Conservation (phyloP, 176 grass and related monocot genomes). For the Eragrostis curvula region DNA sequence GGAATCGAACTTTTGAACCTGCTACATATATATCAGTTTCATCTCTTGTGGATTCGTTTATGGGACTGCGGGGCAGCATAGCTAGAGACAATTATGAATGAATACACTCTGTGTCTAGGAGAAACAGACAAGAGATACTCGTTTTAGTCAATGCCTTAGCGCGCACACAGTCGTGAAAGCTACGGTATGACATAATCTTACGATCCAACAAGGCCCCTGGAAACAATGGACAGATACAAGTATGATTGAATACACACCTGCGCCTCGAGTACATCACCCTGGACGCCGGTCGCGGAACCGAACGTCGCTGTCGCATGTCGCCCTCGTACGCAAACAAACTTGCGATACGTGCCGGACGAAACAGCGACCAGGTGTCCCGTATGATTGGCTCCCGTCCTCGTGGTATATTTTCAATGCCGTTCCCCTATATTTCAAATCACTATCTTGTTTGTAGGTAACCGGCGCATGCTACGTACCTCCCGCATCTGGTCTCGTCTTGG, state of each 20-base stretch:
- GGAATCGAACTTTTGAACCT: too few species aligned
- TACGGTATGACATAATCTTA: not conserved
- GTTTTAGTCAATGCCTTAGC: slow-evolving; percentile 3
- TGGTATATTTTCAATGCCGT: too few species aligned
- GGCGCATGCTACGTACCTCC: not conserved
- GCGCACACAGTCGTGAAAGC: slow-evolving; percentile 27
- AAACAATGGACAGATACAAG: not conserved
- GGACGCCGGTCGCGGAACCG: not conserved
- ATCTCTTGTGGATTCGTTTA: too few species aligned
- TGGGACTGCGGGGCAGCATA: too few species aligned
- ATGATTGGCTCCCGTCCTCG: not conserved
- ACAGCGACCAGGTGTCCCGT: not conserved
- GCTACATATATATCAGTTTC: too few species aligned
- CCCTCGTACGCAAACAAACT: not conserved
- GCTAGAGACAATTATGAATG: not conserved
- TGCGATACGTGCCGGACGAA: not conserved
- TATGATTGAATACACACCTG: too few species aligned
- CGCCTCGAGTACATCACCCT: not conserved
- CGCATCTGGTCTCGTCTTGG: not conserved
- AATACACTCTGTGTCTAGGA: not conserved
- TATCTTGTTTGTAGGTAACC: not conserved
- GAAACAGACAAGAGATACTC: not conserved
- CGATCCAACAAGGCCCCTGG: not conserved
- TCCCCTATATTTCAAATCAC: not conserved
- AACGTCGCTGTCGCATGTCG: not conserved